A percentile compares a stretch with the other conserved stretches of the same genome.
Conservation (phyloP, 352 stramenopile species). For the Albugo laibachii region DNA sequence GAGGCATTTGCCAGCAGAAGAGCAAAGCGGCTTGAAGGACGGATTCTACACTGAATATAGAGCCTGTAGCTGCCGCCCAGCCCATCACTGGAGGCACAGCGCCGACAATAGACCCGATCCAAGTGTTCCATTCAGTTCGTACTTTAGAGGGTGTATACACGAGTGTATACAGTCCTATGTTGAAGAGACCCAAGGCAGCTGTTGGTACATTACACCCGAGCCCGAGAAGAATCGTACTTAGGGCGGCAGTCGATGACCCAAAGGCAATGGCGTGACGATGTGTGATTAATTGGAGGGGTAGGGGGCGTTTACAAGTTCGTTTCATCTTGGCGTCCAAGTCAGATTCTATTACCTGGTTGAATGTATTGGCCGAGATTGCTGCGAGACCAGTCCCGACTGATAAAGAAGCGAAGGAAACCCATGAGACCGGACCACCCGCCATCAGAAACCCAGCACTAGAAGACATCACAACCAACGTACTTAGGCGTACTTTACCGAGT, state of each 20-base stretch:
- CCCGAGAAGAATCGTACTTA: conserved; percentile 80
- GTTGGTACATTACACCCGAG: conserved; percentile 89
- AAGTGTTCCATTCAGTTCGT: conserved; percentile 93
- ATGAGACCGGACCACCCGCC: conserved; percentile 84
- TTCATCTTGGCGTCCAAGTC: conserved; percentile 93
- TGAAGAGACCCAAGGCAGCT: conserved; percentile 86
- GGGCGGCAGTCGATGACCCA: conserved; percentile 62
- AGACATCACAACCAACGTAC: conserved; percentile 91
- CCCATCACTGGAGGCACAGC: conserved; percentile 97
- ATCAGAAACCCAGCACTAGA: conserved; percentile 92
- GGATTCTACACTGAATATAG: conserved; percentile 43
- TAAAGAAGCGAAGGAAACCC: conserved; percentile 68
- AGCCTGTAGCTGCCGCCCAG: conserved; percentile 89
- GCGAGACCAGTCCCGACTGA: conserved; percentile 91
- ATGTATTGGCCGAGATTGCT: conserved; percentile 87
- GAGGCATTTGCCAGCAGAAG: conserved; percentile 98
- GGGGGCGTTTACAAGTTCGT: conserved; percentile 85
- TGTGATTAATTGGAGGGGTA: conserved; percentile 79
- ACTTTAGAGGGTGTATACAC: conserved; percentile 99
- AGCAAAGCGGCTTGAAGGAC: conserved; percentile 73
- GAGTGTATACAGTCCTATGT: conserved; percentile 96
- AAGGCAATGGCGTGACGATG: conserved; percentile 64
- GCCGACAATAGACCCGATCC: conserved; percentile 95
- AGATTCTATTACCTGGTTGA: conserved; percentile 97
- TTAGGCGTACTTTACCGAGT: conserved; percentile 88